Evolutionary conservation across 768 basidiomycete genomes (phyloP), one percentile per base, ranked within the genome.

Genomic region (Polyporus arcularius): DNA sequence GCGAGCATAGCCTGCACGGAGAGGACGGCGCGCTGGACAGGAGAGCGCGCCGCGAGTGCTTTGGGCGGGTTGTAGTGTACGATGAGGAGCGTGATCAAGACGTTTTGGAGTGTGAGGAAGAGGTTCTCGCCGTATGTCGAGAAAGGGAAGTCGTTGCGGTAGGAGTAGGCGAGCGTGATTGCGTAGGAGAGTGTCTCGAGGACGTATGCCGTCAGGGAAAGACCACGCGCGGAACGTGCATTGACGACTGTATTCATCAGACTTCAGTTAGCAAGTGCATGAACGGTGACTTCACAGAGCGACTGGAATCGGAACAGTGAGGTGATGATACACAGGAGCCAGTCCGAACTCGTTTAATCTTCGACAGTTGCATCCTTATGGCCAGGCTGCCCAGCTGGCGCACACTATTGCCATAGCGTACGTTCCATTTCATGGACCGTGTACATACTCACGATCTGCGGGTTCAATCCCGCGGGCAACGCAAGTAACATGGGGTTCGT

Each of bases 81-180:
- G 74, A 96, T 96, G 66, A 96, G 85, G 69, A 94, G 80, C 15
- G 93, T 94, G 72, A 98, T 94, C 76, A 91, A 62, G 67, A 89
- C 79, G 78, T 96, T 94, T 75, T 96, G 94, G 60, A 94, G 69
- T 32, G 92, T 87, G 51, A 98, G 82, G 85, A 98, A 98, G 58
- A 95, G 72, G 79, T 96, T 98, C 75, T 99, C 97, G 69, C 97
- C 97, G 61, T 98, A 99, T 0, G 97, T 98, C 18, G 92, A 94
- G 80, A 98, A 97, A 0, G 97, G 94, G 75, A 96, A 98, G 26
- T 79, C 73, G 69, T 93, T 89, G 26, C 94, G 82, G 67, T 85
- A 85, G 2, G 95, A 89, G 75, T 98, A 99, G 11, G 86, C 86
- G 30, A 95, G 83, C 0, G 88, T 94, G 68, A 99, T 95, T 30